Percentiles rank a stretch among this genome's conserved stretches.
phyloP scores from a whole-genome alignment of 2,329 filamentous ascomycete species.

The Camptophora hylomeconis region DNA sequence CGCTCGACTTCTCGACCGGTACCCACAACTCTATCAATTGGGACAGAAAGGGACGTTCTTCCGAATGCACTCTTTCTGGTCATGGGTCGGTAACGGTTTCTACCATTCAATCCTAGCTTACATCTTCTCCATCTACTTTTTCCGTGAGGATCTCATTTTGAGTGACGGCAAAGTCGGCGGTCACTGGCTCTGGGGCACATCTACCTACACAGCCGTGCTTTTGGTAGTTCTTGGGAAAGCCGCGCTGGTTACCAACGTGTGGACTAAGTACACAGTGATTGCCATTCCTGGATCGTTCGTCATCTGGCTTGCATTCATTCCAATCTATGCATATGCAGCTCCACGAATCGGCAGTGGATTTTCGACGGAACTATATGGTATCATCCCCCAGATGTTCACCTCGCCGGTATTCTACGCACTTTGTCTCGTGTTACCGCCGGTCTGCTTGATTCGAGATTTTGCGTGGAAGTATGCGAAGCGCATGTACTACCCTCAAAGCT shows the following conservation, averaged over 20 bases:
- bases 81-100: slow-evolving; percentile 88
- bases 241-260: slow-evolving; percentile 87
- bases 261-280: slow-evolving; percentile 96
- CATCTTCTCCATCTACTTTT: slow-evolving; percentile 68
- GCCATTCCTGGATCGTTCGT: slow-evolving; percentile 88
- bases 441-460: slow-evolving; percentile 81
- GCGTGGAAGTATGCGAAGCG: slow-evolving; percentile 95
- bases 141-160: slow-evolving; percentile 65
- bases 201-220: slow-evolving; percentile 87
- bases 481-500: slow-evolving; percentile 92
- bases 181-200: slow-evolving; percentile 96
- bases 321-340: slow-evolving; percentile 73
- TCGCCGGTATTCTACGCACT: slow-evolving; percentile 87
- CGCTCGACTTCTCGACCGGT: slow-evolving; percentile 81
- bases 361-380: slow-evolving; percentile 71
- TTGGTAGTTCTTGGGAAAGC: slow-evolving; percentile 91
- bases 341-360: slow-evolving; percentile 64
- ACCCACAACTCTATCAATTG: slow-evolving; percentile 88
- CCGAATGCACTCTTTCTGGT: slow-evolving; percentile 78
- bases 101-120: slow-evolving; percentile 95
- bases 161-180: slow-evolving; percentile 70
- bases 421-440: slow-evolving; percentile 60
- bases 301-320: slow-evolving; percentile 84
- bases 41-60: slow-evolving; percentile 92
- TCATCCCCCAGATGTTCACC: slow-evolving; percentile 66